These are phyloP conservation scores for Tricladium varicosporioides DNA, from an alignment of 2,329 filamentous ascomycete species.

Conservation along the genomic window DNA sequence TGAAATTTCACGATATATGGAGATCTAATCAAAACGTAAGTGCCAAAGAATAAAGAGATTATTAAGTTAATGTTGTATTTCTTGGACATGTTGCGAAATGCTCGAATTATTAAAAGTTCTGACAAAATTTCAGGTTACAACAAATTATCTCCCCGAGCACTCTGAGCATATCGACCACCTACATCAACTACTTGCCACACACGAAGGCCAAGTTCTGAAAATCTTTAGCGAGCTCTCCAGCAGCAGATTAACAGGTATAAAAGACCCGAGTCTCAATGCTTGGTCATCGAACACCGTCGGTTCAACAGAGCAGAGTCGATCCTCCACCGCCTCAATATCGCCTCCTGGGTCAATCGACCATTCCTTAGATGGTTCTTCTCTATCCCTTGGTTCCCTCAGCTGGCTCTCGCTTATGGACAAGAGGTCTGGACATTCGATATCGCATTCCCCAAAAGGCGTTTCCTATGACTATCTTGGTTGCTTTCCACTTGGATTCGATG, in stretches of 20 bases:
- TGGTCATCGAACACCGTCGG: conserved; percentile 6
- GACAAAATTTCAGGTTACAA: not conserved
- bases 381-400: conserved; percentile 9
- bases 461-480: conserved; percentile 31
- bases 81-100: not conserved
- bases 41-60: not conserved
- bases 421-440: conserved; percentile 11
- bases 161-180: conserved; percentile 4
- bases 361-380: conserved; percentile 8
- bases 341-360: not conserved
- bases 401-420: conserved; percentile 20
- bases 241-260: not conserved
- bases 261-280: not conserved
- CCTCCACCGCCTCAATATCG: not conserved
- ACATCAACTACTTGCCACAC: not conserved
- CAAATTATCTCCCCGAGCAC: not conserved
- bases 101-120: not conserved
- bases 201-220: not conserved
- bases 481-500: conserved; percentile 31
- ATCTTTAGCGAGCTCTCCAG: conserved; percentile 1
- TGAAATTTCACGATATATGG: conserved; percentile 30
- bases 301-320: not conserved
- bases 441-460: conserved; percentile 16
- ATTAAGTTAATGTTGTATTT: not conserved
- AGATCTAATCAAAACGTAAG: conserved; percentile 24